Evolutionary conservation across 1,284 basidiomycete genomes (phyloP), one percentile per base, ranked within the genome.

Genomic region (Cutaneotrichosporon sp.): DNA sequence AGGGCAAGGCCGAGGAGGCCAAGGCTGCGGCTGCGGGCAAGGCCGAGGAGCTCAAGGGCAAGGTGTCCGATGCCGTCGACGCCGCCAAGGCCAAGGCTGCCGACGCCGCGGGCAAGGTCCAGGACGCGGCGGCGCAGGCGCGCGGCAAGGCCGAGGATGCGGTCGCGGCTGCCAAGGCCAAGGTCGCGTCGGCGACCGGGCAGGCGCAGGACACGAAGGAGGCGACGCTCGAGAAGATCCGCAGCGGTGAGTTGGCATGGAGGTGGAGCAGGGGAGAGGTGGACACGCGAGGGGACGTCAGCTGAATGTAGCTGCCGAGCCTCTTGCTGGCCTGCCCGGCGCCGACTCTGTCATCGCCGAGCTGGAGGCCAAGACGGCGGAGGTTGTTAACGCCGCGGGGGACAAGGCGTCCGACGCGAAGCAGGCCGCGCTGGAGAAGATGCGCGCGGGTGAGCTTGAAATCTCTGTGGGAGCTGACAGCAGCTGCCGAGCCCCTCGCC

Each of bases 401-500:
- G 43, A 20, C 10, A 45, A 42, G 36, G 11, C 14, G 36, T 42
- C 36, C 36, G 36, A n/a, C 36, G 36, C 43, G 10, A 45, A 45
- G 43, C 18, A 20, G 43, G 43, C 43, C 20, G 43, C 43, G 43
- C 18, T 45, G 9, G 43, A 45, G 43, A n/a, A 22, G 43, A 45
- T 45, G 43, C 43, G 43, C 22, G 10, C 16, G 22, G 43, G 43
- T 45, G 43, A 45, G 43, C 29, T 29, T 9, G 5, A 9, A 4
- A 4, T 9, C 29, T 4, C 9, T 9, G 4, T 29, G 29, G 29
- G 29, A 29, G 49, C 49, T 50, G 49, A 50, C 49, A n/a, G 27
- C 29, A 50, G 49, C 49, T 7, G 49, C 49, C 10, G 49, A 50
- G 27, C 49, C 51, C 13, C 51, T 53, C 16, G 14, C 34, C 8